Evolutionary conservation across 2,329 filamentous ascomycete species (phyloP).

Genomic region (Ophiocordyceps robertsii): DNA sequence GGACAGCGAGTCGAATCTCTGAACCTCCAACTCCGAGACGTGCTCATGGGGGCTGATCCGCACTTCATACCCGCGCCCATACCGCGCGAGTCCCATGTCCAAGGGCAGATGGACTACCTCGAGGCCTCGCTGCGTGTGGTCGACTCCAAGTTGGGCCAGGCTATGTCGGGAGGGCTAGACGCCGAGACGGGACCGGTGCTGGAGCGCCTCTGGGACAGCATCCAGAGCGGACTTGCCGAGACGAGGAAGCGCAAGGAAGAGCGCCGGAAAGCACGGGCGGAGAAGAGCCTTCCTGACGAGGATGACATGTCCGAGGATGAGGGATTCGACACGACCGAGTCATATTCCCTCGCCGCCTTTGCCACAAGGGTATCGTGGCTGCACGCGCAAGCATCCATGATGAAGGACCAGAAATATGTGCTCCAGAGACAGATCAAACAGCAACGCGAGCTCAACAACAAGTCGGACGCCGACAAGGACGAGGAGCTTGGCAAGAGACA

Average conservation of each 20-base stretch:
- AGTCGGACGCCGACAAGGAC: conserved; percentile 62
- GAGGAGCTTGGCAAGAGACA: conserved; percentile 46
- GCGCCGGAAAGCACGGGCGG: conserved; percentile 34
- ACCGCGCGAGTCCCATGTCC: conserved; percentile 39
- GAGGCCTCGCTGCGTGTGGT: conserved; percentile 43
- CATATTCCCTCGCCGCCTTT: conserved; percentile 65
- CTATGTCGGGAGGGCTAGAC: conserved; percentile 15
- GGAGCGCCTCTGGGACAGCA: conserved; percentile 42
- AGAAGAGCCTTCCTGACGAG: conserved; percentile 45
- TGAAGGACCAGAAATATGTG: conserved; percentile 81
- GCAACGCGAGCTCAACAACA: conserved; percentile 82
- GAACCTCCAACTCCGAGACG: conserved; percentile 49
- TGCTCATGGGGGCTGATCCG: conserved; percentile 35
- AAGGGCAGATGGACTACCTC: conserved; percentile 57
- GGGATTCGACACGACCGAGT: conserved; percentile 39
- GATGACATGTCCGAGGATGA: conserved; percentile 52
- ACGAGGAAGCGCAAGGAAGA: conserved; percentile 40
- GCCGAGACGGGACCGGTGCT: conserved; percentile 45
- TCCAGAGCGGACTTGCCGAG: conserved; percentile 36
- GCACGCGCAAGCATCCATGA: conserved; percentile 58
- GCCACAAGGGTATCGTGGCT: conserved; percentile 67
- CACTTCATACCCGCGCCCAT: conserved; percentile 45
- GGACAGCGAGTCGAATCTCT: conserved; percentile 45
- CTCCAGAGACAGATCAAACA: conserved; percentile 89
- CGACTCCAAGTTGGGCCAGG: conserved; percentile 28